These are phyloP conservation scores for Phytophthora meadii DNA, from an alignment of 352 stramenopile species.

Conservation along the genomic window DNA sequence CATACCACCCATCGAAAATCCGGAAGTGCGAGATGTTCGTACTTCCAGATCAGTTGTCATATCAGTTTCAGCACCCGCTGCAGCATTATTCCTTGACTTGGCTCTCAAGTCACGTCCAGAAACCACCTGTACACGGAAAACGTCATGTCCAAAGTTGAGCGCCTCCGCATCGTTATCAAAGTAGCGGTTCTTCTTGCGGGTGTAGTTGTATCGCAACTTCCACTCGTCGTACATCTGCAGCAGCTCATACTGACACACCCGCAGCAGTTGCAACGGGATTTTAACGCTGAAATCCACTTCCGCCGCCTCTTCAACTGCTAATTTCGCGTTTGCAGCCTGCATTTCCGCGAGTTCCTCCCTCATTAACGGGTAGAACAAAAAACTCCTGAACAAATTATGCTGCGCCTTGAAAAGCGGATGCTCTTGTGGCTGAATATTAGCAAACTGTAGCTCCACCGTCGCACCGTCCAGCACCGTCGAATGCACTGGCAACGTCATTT, in stretches of 20 bases:
- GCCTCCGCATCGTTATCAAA: slow-evolving; percentile 85
- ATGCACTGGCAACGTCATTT: slow-evolving; percentile 72
- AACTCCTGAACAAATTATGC: slow-evolving; percentile 65
- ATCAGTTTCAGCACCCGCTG: slow-evolving; percentile 17
- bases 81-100: slow-evolving; percentile 14
- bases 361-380: slow-evolving; percentile 73
- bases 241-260: slow-evolving; percentile 74
- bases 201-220: slow-evolving; percentile 82
- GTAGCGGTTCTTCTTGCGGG: slow-evolving; percentile 75
- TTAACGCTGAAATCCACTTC: slow-evolving; percentile 86
- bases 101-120: slow-evolving; percentile 57
- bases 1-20: slow-evolving; percentile 59
- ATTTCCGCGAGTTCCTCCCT: slow-evolving; percentile 54
- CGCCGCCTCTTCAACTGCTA: slow-evolving; percentile 77
- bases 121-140: slow-evolving; percentile 80
- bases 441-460: slow-evolving; percentile 71
- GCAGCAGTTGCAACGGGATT: slow-evolving; percentile 80
- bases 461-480: slow-evolving; percentile 67
- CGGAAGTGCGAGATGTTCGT: slow-evolving; percentile 45
- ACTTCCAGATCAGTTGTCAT: slow-evolving; percentile 27
- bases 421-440: slow-evolving; percentile 47
- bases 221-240: slow-evolving; percentile 77
- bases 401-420: slow-evolving; percentile 60
- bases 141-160: slow-evolving; percentile 79
- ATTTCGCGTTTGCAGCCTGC: slow-evolving; percentile 58